A percentile compares a stretch with the other conserved stretches of the same genome.
These are phyloP conservation scores for Xanthoparmelia taractica DNA, from an alignment of 495 filamentous ascomycete genomes.

Conservation along the genomic window DNA sequence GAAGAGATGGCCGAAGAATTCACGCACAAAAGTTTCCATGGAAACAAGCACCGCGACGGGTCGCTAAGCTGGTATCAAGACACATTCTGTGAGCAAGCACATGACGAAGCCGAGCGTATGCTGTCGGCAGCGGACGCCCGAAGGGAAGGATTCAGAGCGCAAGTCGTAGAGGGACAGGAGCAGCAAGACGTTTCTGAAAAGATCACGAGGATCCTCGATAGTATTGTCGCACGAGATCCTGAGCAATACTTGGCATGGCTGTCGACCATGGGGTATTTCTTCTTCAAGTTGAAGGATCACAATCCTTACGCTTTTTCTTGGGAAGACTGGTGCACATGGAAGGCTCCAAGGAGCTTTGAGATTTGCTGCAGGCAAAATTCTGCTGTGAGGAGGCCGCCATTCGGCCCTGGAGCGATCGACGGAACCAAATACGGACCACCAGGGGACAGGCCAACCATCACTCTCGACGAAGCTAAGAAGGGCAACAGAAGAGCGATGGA, in stretches of 20 bases:
- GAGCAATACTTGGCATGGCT: neutral
- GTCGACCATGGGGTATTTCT: slow-evolving; percentile 1
- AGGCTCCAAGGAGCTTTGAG: neutral
- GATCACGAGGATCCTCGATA: neutral
- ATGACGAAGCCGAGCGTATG: neutral
- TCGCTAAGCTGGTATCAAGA: neutral
- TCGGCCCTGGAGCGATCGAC: neutral
- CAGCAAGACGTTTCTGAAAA: neutral
- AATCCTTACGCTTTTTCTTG: neutral
- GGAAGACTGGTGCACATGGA: slow-evolving; percentile 2
- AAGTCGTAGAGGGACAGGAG: neutral
- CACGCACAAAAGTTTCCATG: neutral
- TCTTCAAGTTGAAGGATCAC: neutral
- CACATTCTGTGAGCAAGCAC: neutral
- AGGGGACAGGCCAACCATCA: neutral
- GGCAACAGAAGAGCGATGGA: neutral
- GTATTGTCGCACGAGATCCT: slow-evolving; percentile 2
- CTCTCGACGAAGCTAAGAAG: neutral
- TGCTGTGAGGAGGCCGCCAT: neutral
- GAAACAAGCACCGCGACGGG: neutral
- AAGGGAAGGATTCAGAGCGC: neutral
- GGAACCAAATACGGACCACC: neutral
- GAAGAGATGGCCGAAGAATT: neutral
- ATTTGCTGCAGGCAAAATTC: neutral
- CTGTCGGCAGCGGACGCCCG: slow-evolving; percentile 3